Conservation (phyloP, 148 eudicot genomes). For the Amaranthus hypochondriacus region DNA sequence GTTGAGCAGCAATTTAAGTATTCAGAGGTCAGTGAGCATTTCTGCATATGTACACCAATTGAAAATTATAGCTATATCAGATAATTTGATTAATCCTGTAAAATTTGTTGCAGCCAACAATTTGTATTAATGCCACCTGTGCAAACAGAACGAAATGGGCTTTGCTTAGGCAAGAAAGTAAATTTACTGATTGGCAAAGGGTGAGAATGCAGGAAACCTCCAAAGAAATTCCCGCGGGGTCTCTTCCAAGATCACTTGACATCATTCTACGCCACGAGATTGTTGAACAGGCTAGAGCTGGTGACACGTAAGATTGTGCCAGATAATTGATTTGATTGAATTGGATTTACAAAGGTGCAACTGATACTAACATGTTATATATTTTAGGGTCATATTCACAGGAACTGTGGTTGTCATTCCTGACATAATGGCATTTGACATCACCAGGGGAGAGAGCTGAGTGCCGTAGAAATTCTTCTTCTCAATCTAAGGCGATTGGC, state of each 20-base stretch:
- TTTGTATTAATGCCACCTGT: constrained; percentile 83
- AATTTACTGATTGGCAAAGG: constrained; percentile 98
- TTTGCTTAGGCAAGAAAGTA: constrained; percentile 84
- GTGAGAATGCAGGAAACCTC: constrained; percentile 97
- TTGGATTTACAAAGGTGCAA: background rate
- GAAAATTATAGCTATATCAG: constrained; percentile 20
- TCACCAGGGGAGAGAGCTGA: constrained; percentile 98
- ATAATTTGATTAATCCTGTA: background rate
- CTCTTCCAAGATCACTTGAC: constrained; percentile 92
- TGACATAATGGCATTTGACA: constrained; percentile 81
- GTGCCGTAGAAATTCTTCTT: constrained; percentile 61
- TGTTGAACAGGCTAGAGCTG: constrained; percentile 99
- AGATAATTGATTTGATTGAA: background rate
- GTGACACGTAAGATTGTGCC: constrained; percentile 67
- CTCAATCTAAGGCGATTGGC: constrained; percentile 50
- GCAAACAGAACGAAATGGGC: constrained; percentile 74
- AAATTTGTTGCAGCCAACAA: constrained; percentile 66
- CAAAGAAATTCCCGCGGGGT: constrained; percentile 95
- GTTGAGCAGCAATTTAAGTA: constrained; percentile 96
- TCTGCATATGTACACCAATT: background rate
- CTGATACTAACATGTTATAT: constrained; percentile 6
- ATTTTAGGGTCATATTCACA: constrained; percentile 76
- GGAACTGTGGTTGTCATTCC: constrained; percentile 95
- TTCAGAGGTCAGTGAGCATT: constrained; percentile 60
- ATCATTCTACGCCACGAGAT: constrained; percentile 92